Base-by-base conservation (phyloP, 345 rosid species). In the Populus simonii region DNA sequence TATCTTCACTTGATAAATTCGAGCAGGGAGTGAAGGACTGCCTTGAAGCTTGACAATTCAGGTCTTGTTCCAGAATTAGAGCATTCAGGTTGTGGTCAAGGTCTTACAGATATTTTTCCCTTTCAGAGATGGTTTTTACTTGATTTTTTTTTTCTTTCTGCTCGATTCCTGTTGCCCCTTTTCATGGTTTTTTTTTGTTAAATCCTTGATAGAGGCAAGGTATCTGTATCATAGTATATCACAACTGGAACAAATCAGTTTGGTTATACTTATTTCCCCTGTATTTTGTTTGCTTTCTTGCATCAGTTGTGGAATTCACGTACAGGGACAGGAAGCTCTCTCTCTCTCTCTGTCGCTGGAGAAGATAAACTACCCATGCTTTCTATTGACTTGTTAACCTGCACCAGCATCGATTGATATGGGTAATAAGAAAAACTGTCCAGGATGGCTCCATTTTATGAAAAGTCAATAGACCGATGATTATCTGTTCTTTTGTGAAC, bases 1-100 rank as follows among this genome's bases (percentile, higher is more conserved):
- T 89, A 80, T 72, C 90, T 77, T 87, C 89, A 47, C 87, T 91
- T 67, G 73, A 87, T 84, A 88, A 88, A 77, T 86, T 91, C 72
- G 92, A 91, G 87, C 84, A 83, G 83, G 83, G 88, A 27, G 81
- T 91, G 66, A 83, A 83, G 86, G 88, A 87, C 73, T 89, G 92
- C 80, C 92, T 91, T 15, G 88, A 87, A 86, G 85, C 61, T 49
- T 91, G 86, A 86, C 73, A 76, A 38, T 66, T 80, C 31, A 10
- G 35, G 68, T 45, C 72, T 62, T 57, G 25, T 57, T 61, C 45
- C 27, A 72, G 43, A 47, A 41, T 79, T 29, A 17, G 57, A 67
- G 25, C 59, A 51, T 69, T 71, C 47, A 68, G 81, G 66, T 23
- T 66, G 74, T 66, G 70, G 55, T 12, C 70, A 70, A 70, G 82